Evolutionary conservation across 768 basidiomycete species (phyloP).

Genomic region (Psilocybe cubensis): DNA sequence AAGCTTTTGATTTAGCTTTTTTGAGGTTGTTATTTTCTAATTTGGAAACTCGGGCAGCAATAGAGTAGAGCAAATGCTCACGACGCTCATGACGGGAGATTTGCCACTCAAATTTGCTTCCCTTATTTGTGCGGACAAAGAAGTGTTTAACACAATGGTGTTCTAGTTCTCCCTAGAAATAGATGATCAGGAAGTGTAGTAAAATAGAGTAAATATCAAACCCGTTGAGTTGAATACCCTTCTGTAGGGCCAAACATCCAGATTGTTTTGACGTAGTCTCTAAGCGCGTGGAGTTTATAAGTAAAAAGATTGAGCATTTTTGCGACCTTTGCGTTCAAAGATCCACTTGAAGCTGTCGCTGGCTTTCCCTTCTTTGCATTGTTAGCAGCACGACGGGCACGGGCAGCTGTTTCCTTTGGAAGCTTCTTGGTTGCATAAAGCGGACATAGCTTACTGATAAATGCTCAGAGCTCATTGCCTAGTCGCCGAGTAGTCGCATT

Average conservation of each 20-base stretch:
- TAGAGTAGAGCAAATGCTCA: background rate
- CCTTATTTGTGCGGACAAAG: slow-evolving; percentile 15
- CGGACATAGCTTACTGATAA: no score
- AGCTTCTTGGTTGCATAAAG: slow-evolving; percentile 21
- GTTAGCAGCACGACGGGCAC: slow-evolving; percentile 15
- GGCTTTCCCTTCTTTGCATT: background rate
- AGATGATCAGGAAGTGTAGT: background rate
- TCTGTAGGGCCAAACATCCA: slow-evolving; percentile 8
- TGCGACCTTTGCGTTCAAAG: background rate
- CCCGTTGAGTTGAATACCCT: slow-evolving; percentile 13
- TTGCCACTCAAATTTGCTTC: background rate
- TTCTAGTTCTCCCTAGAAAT: slow-evolving; percentile 15
- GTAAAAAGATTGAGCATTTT: slow-evolving; percentile 15
- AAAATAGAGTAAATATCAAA: background rate
- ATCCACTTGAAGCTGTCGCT: background rate
- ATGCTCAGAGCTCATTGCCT: background rate
- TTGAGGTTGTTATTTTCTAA: background rate
- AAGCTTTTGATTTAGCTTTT: background rate
- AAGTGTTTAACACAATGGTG: slow-evolving; percentile 14
- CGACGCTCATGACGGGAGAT: slow-evolving; percentile 14
- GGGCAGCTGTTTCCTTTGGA: slow-evolving; percentile 25
- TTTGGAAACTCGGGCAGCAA: background rate
- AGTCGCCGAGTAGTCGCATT: slow-evolving; percentile 27
- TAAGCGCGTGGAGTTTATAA: slow-evolving; percentile 14
- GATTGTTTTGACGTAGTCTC: slow-evolving; percentile 13